phyloP scores from a whole-genome alignment of 2,329 filamentous ascomycete species.

The Grosmannia serpens region DNA sequence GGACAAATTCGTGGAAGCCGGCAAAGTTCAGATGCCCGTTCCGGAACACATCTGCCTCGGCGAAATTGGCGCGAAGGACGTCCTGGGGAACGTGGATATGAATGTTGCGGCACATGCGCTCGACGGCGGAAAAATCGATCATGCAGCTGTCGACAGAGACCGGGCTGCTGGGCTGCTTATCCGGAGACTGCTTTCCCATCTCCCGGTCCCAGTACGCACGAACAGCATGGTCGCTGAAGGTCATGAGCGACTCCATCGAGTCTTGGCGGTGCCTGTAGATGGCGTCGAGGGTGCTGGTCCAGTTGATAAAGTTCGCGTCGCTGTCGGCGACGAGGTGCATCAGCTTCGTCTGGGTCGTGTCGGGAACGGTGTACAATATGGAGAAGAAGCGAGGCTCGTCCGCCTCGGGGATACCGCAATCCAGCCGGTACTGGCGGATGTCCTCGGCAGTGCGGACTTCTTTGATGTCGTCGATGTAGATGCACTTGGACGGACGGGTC shows the following conservation, averaged over 20 bases:
- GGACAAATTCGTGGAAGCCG: slow-evolving; percentile 77
- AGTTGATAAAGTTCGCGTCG: slow-evolving; percentile 58
- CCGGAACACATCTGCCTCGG: slow-evolving; percentile 53
- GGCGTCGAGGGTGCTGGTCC: slow-evolving; percentile 74
- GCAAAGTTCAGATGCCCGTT: slow-evolving; percentile 60
- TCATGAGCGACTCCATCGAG: slow-evolving; percentile 79
- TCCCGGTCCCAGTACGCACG: slow-evolving; percentile 77
- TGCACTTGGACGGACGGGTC: slow-evolving; percentile 64
- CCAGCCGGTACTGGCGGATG: slow-evolving; percentile 78
- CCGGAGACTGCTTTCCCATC: slow-evolving; percentile 52
- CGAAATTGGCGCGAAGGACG: slow-evolving; percentile 63
- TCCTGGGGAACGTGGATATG: slow-evolving; percentile 82
- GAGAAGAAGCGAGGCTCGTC: slow-evolving; percentile 74
- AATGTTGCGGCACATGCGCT: slow-evolving; percentile 74
- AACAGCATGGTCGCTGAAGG: slow-evolving; percentile 73
- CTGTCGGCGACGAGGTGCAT: slow-evolving; percentile 80
- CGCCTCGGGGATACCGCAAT: slow-evolving; percentile 58
- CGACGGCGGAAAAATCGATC: slow-evolving; percentile 67
- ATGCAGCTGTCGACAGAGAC: slow-evolving; percentile 47
- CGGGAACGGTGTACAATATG: slow-evolving; percentile 72
- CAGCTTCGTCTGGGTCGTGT: slow-evolving; percentile 71
- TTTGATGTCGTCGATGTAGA: slow-evolving; percentile 92
- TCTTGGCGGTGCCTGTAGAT: slow-evolving; percentile 80
- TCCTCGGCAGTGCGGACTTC: slow-evolving; percentile 78
- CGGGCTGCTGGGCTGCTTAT: slow-evolving; percentile 22